Base-by-base conservation (phyloP, 106 monocot species). In the Acanthochlamys bracteata region DNA sequence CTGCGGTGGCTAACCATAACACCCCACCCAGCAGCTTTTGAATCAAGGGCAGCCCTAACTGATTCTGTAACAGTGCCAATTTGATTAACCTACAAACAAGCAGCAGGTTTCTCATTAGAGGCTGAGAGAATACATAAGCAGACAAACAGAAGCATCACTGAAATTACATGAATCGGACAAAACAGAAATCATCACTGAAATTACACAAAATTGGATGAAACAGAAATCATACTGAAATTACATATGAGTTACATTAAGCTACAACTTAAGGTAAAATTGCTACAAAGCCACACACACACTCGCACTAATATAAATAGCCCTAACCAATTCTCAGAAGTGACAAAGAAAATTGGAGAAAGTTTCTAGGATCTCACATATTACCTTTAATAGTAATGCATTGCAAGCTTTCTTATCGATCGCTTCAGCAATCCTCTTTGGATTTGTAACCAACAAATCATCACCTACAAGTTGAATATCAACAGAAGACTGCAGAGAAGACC, bases 1-100 rank as follows among this genome's bases (percentile, higher is more conserved):
- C 94, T 94, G n/a, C 94, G 82, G 60, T 94, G 94, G 74, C 94
- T 94, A 42, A 94, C 94, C 94, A 94, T 94, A 26, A 94, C 94
- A 10, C 94, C 94, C 94, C 94, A 94, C 7, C 94, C 94, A 60
- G 94, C 89, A 86, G 86, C 83, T 84, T 94, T 94, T 25, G 94
- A 94, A 60, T 94, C 94, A 59, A 90, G 82, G 56, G 94, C 89
- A 40, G 94, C 94, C 75, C 74, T 79, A 66, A 94, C 82, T 6
- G 94, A 94, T 67, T 94, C 94, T 20, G 90, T 86, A 62, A 94
- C 79, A 39, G 89, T 86, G 11, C 94, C 94, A 68, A 94, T 94
- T 68, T 94, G 94, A 63, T 94, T 94, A 27, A 94, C 94, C 94
- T 94, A 57, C 51, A 78, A 61, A n/a, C n/a, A n/a, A n/a, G n/a